phyloP scores from a whole-genome alignment of 331 rosid species.

The Stylosanthes scabra region DNA sequence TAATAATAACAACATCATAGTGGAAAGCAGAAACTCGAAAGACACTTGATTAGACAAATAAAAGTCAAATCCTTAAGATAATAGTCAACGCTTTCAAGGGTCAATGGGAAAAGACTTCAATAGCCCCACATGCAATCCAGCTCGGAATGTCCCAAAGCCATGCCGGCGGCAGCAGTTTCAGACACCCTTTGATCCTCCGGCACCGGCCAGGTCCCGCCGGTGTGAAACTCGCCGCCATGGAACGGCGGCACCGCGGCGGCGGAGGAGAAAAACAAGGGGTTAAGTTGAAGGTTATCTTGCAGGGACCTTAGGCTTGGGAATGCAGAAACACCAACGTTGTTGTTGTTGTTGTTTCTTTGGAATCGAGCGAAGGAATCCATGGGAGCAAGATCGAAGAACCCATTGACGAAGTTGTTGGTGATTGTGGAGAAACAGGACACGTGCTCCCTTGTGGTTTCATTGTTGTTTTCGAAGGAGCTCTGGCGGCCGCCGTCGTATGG shows the following conservation, averaged over 20 bases:
- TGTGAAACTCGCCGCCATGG: conserved; percentile 24
- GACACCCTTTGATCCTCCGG: conserved; percentile 49
- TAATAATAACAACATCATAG: not conserved
- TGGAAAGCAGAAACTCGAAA: no score
- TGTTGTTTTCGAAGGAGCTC: conserved; percentile 44
- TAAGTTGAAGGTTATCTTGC: conserved; percentile 81
- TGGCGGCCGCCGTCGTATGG: conserved; percentile 57
- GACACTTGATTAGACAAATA: not conserved
- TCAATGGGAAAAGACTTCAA: conserved; percentile 25
- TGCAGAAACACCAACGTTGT: conserved; percentile 59
- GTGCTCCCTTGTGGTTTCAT: conserved; percentile 77
- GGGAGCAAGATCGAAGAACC: conserved; percentile 43
- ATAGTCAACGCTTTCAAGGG: conserved; percentile 10
- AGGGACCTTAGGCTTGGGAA: conserved; percentile 86
- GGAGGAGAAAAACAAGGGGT: conserved; percentile 56
- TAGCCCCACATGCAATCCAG: conserved; percentile 92
- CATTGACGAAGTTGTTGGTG: conserved; percentile 37
- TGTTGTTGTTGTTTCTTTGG: conserved; percentile 40
- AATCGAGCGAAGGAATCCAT: conserved; percentile 49
- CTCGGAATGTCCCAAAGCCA: conserved; percentile 57
- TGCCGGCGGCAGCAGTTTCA: conserved; percentile 9
- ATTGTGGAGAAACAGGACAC: conserved; percentile 99
- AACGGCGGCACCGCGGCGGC: conserved; percentile 34
- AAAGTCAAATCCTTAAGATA: conserved; percentile 1
- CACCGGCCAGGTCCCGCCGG: conserved; percentile 49